Conservation (phyloP, 148 eudicot species). For the Rhododendron ferrugineum region DNA sequence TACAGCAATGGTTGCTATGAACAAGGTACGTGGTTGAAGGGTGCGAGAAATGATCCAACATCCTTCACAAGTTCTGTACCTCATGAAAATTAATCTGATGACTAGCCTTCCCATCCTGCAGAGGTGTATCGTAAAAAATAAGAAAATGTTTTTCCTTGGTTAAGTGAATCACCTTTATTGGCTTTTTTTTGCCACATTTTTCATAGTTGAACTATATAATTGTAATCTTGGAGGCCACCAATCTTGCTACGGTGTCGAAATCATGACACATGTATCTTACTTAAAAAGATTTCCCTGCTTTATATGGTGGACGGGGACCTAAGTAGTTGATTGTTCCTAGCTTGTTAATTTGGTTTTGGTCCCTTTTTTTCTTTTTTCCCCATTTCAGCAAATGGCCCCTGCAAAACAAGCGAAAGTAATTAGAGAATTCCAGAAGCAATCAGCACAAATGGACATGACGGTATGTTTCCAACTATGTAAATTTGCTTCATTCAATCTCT, state of each 20-base stretch:
- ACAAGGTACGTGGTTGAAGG: conserved; percentile 35
- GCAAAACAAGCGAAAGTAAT: conserved; percentile 63
- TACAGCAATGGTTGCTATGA: conserved; percentile 68
- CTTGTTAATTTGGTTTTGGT: background rate
- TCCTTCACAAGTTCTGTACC: background rate
- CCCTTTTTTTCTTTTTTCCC: background rate
- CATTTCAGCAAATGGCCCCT: conserved; percentile 62
- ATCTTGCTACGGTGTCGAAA: background rate
- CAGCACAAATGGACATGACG: conserved; percentile 68
- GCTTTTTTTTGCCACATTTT: background rate
- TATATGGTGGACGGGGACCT: background rate
- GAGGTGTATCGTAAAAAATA: background rate
- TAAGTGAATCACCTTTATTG: background rate
- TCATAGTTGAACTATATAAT: background rate
- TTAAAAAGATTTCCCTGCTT: background rate
- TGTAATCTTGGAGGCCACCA: no score
- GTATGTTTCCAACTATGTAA: conserved; percentile 20
- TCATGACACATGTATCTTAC: background rate
- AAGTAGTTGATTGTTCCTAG: background rate
- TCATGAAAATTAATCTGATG: background rate
- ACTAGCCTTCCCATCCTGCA: background rate
- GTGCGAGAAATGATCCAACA: background rate
- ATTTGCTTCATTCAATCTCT: background rate
- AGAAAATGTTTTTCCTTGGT: background rate
- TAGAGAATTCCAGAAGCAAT: conserved; percentile 56